Conservation (phyloP, 208 protist genomes). For the Trichomonas tenax region DNA sequence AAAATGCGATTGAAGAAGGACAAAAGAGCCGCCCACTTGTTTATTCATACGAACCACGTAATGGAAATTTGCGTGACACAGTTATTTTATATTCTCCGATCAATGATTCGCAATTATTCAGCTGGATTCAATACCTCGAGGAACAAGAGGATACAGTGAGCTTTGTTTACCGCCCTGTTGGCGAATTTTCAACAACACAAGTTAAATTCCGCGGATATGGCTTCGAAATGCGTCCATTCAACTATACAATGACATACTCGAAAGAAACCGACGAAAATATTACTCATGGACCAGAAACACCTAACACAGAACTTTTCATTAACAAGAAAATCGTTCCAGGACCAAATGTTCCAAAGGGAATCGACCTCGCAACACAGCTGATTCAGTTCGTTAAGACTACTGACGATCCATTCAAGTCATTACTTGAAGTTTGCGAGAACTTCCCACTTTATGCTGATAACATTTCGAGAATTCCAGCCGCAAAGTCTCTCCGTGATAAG, state of each 20-base stretch:
- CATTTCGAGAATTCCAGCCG: neutral
- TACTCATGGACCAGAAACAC: neutral
- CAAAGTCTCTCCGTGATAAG: neutral
- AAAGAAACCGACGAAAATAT: neutral
- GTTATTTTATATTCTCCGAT: neutral
- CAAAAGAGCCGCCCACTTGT: neutral
- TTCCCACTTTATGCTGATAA: neutral
- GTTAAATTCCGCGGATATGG: neutral
- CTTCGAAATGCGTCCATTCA: neutral
- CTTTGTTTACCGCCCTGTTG: neutral
- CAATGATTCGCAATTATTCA: neutral
- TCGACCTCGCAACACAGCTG: neutral
- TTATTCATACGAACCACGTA: neutral
- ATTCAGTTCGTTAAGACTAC: neutral
- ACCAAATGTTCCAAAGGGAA: neutral
- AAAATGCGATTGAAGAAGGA: neutral
- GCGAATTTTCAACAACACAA: neutral
- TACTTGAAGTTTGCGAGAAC: neutral
- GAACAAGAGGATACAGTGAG: neutral
- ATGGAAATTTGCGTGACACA: neutral
- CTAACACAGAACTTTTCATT: neutral
- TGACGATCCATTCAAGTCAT: neutral
- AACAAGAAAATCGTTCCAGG: neutral
- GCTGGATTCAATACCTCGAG: neutral
- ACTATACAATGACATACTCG: conserved; percentile 17